Conservation (phyloP, 2,329 filamentous ascomycete species). For the Calonectria pseudoturangicola region DNA sequence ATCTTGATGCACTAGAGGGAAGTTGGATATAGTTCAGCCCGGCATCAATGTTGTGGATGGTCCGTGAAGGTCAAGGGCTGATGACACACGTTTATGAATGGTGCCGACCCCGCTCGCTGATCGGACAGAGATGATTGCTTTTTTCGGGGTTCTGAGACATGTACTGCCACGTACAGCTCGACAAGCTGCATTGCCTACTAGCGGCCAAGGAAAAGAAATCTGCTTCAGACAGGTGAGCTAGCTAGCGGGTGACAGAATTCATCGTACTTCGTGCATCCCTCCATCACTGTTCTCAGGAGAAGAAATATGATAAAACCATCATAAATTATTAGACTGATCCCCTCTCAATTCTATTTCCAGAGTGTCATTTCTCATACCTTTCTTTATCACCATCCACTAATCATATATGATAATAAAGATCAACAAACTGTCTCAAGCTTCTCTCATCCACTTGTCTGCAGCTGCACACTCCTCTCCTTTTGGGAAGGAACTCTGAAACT, state of each 20-base stretch:
- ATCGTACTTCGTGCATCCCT: neutral
- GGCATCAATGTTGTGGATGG: neutral
- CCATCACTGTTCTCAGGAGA: too few relatives aligned
- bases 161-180: neutral
- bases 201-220: neutral
- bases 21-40: neutral
- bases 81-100: slow-evolving; percentile 21
- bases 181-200: neutral
- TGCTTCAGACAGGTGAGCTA: neutral
- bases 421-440: neutral
- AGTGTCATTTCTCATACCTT: neutral
- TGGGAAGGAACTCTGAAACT: neutral
- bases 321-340: neutral
- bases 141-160: neutral
- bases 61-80: neutral
- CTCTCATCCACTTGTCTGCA: neutral
- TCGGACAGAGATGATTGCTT: slow-evolving; percentile 3
- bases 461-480: too few relatives aligned
- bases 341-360: neutral
- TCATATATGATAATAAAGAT: neutral
- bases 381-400: too few relatives aligned
- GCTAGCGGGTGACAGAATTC: neutral
- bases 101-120: slow-evolving; percentile 9
- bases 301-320: too few relatives aligned
- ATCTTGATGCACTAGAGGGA: slow-evolving; percentile 35